Conservation (phyloP, 2,329 filamentous ascomycete genomes). For the Monilinia aucupariae region DNA sequence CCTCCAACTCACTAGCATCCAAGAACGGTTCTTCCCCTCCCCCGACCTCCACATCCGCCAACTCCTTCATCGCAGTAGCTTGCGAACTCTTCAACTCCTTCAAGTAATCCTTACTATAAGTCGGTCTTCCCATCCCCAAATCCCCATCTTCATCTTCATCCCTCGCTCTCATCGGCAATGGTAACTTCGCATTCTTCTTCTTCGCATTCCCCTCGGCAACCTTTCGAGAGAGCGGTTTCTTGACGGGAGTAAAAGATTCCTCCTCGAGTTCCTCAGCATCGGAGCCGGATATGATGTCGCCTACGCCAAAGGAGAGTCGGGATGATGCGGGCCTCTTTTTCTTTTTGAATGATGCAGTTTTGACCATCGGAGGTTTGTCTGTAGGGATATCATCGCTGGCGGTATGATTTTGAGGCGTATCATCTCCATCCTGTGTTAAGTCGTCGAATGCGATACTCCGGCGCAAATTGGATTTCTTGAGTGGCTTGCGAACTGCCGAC, state of each 20-base stretch:
- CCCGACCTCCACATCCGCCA: constrained; percentile 43
- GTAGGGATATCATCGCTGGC: constrained; percentile 13
- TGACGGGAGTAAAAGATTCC: constrained; percentile 56
- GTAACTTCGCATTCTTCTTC: constrained; percentile 41
- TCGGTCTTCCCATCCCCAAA: constrained; percentile 47
- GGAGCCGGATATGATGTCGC: constrained; percentile 49
- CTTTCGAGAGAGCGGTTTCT: constrained; percentile 55
- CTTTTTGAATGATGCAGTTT: constrained; percentile 56
- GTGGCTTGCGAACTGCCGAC: constrained; percentile 43
- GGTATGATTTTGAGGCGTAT: constrained; percentile 15
- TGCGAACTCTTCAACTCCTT: constrained; percentile 82
- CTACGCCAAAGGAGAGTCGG: constrained; percentile 70
- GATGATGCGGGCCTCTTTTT: constrained; percentile 57
- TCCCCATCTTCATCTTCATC: constrained; percentile 48
- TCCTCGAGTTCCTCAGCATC: constrained; percentile 48
- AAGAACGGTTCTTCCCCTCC: constrained; percentile 44
- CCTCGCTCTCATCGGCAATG: constrained; percentile 22
- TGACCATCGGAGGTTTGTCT: constrained; percentile 42
- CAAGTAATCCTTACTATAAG: constrained; percentile 81
- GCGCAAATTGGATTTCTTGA: constrained; percentile 54
- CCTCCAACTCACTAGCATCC: constrained; percentile 57
- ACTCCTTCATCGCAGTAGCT: constrained; percentile 69
- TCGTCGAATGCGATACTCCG: constrained; percentile 47
- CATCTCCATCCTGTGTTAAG: constrained; percentile 30
- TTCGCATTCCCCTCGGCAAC: constrained; percentile 63